These are phyloP conservation scores for Talaromyces pinophilus DNA, from an alignment of 2,329 filamentous ascomycete species.

Conservation along the genomic window DNA sequence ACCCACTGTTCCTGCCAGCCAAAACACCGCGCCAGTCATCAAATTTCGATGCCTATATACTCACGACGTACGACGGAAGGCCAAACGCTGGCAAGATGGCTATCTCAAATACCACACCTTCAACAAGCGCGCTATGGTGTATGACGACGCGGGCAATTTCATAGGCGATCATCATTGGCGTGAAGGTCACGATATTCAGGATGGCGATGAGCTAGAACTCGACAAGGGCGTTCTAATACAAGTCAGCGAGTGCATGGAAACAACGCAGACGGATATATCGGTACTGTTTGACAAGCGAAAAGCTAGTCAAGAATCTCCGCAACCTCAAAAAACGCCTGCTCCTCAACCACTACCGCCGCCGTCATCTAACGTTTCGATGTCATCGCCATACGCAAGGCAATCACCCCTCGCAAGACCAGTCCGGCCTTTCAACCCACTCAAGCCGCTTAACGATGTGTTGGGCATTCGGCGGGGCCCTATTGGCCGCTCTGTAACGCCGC, in stretches of 20 bases:
- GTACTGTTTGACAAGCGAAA: conserved; percentile 72
- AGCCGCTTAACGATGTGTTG: conserved; percentile 64
- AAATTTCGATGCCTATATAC: conserved; percentile 88
- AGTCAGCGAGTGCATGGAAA: conserved; percentile 73
- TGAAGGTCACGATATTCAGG: conserved; percentile 65
- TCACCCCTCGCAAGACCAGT: background rate
- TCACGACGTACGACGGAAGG: conserved; percentile 78
- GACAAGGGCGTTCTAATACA: conserved; percentile 78
- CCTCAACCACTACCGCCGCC: conserved; percentile 45
- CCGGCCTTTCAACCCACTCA: conserved; percentile 49
- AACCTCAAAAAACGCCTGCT: conserved; percentile 28
- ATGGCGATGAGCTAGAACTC: conserved; percentile 79
- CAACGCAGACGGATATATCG: conserved; percentile 74
- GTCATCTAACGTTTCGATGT: conserved; percentile 39
- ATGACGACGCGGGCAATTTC: conserved; percentile 76
- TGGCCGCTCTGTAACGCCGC: conserved; percentile 61
- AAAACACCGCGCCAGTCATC: conserved; percentile 71
- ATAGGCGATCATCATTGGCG: conserved; percentile 85
- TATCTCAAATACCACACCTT: conserved; percentile 84
- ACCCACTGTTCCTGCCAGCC: conserved; percentile 51
- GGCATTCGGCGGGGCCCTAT: conserved; percentile 65
- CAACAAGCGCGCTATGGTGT: conserved; percentile 88
- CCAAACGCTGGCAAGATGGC: conserved; percentile 93
- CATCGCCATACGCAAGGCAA: conserved; percentile 38
- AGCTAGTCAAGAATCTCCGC: conserved; percentile 34